A percentile compares a stretch with the other conserved stretches of the same genome.
phyloP scores from a whole-genome alignment of 345 rosid genomes.

The Dimocarpus longan region DNA sequence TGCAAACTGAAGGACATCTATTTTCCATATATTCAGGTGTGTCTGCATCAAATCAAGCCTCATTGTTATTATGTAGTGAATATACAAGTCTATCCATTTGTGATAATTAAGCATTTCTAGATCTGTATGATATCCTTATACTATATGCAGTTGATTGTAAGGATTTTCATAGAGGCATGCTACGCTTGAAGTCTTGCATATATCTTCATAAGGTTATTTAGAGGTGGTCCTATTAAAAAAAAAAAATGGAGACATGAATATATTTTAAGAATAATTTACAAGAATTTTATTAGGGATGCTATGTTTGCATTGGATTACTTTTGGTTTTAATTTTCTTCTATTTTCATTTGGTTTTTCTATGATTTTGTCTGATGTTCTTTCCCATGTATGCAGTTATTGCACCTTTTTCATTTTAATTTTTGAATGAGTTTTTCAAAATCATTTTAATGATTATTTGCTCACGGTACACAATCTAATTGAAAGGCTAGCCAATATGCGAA shows the following conservation, averaged over 20 bases:
- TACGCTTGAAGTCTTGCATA: background rate
- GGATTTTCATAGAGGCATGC: background rate
- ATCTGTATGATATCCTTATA: background rate
- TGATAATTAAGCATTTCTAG: background rate
- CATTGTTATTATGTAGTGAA: background rate
- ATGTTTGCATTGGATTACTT: background rate
- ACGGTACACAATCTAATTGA: background rate
- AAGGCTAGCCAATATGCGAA: background rate
- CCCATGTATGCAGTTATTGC: background rate
- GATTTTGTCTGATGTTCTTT: background rate
- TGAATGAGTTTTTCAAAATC: background rate
- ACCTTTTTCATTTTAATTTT: background rate
- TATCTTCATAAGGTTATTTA: background rate
- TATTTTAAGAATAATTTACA: background rate
- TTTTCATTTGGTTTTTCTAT: background rate
- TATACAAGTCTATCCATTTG: background rate
- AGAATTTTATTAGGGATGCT: background rate
- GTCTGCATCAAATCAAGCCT: background rate
- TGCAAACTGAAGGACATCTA: constrained; percentile 85
- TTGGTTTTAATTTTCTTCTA: too few species aligned
- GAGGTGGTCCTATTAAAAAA: background rate
- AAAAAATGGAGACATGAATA: background rate
- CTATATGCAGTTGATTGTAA: background rate
- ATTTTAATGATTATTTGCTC: background rate
- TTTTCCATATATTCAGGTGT: constrained; percentile 84